Conservation (phyloP, 2,329 filamentous ascomycete species). For the Monosporascus sp. region DNA sequence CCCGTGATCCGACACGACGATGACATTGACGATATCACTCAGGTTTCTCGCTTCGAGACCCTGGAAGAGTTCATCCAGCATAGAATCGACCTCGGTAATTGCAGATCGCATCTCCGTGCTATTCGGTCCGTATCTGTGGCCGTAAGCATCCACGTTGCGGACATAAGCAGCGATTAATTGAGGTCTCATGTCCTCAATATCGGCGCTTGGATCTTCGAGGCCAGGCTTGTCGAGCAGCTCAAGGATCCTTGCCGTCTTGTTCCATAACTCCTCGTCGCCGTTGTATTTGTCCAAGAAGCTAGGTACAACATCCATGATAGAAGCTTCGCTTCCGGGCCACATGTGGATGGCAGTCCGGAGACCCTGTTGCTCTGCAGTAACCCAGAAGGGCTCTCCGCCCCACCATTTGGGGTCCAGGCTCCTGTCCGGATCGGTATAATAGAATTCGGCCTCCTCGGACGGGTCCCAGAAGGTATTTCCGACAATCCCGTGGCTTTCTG, state of each 20-base stretch:
- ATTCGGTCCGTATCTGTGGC: slow-evolving; percentile 87
- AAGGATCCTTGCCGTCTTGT: slow-evolving; percentile 75
- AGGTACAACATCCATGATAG: slow-evolving; percentile 69
- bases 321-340: slow-evolving; percentile 96
- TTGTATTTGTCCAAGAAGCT: slow-evolving; percentile 83
- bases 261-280: slow-evolving; percentile 63
- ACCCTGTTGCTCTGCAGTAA: slow-evolving; percentile 79
- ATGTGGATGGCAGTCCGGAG: slow-evolving; percentile 84
- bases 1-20: slow-evolving; percentile 95
- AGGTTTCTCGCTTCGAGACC: slow-evolving; percentile 79
- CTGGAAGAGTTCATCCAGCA: slow-evolving; percentile 71
- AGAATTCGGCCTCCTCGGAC: slow-evolving; percentile 70
- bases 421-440: slow-evolving; percentile 70
- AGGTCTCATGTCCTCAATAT: slow-evolving; percentile 57
- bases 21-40: slow-evolving; percentile 83
- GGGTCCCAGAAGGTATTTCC: slow-evolving; percentile 96
- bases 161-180: slow-evolving; percentile 94
- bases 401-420: slow-evolving; percentile 90
- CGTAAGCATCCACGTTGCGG: slow-evolving; percentile 82
- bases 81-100: slow-evolving; percentile 73
- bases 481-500: slow-evolving; percentile 87
- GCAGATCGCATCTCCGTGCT: slow-evolving; percentile 82
- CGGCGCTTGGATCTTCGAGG: slow-evolving; percentile 49
- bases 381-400: slow-evolving; percentile 91
- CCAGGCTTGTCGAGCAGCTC: slow-evolving; percentile 82